Evolutionary conservation across 768 basidiomycete species (phyloP), one percentile per base, ranked within the genome.

Genomic region (Wakefieldia striispora): DNA sequence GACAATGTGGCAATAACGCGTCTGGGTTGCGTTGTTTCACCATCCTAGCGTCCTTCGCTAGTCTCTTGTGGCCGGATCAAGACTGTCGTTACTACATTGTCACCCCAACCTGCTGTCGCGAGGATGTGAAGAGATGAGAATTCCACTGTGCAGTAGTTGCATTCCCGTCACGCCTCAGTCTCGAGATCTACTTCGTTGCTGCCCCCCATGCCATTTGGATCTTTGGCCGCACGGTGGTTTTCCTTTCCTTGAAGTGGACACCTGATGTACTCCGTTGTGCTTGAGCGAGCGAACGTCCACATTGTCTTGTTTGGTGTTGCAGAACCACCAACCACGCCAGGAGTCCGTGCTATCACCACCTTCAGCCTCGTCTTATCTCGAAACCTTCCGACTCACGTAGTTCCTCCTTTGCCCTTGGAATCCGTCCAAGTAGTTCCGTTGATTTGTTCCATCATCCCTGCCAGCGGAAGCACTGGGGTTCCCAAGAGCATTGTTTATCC

Each of bases 401-500:
- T 11, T 3, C 47, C 51, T 42, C 65, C 64, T 35, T 44, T 50
- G 6, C n/a, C 60, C 17, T 43, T 36, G 1, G 65, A 66, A 34
- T 16, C 1, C 5, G 65, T 66, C 8, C 35, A 56, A 1, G 45
- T 42, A 17, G 49, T 66, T 13, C 65, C 64, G n/a, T 9, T 60
- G 35, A 57, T 66, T 26, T 62, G 45, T 50, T 65, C 63, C 21
- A 45, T 66, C 27, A 64, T 58, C 6, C 60, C 63, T 3, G 64
- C 64, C 1, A 64, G 62, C 11, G 65, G 64, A 36, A 66, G 65
- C 26, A 66, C 65, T n/a, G 65, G 65, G 7, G 56, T 67, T 3
- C 65, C 65, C 3, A 66, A 66, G 55, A 62, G 65, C 40, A 66
- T 66, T 4, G 64, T 66, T 13, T 66, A 64, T 27, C 62, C 62